These are phyloP conservation scores for Saururus chinensis DNA, from an alignment of 164 flowering plant genomes.

Conservation along the genomic window DNA sequence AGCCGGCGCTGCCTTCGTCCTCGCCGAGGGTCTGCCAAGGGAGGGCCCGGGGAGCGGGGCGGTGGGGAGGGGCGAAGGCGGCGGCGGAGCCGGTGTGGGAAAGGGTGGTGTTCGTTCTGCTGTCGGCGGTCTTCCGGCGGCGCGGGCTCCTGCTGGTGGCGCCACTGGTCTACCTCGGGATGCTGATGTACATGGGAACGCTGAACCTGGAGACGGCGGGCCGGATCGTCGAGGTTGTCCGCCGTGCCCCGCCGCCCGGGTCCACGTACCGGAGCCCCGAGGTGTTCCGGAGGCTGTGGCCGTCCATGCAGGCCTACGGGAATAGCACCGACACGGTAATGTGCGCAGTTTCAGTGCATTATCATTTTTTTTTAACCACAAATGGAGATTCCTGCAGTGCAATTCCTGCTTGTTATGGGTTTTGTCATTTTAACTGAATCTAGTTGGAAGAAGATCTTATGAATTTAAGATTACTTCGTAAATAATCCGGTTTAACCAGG, in stretches of 20 bases:
- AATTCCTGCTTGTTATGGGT: no score
- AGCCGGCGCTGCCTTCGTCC: constrained; percentile 20
- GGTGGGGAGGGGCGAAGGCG: constrained; percentile 6
- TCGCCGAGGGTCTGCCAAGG: constrained; percentile 45
- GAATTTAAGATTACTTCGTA: no score
- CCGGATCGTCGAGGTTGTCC: constrained; percentile 1
- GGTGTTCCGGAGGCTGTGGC: constrained; percentile 74
- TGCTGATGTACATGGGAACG: constrained; percentile 54
- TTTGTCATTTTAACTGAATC: no score
- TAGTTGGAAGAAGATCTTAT: no score
- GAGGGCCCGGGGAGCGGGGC: constrained; percentile 11
- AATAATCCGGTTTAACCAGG: no score
- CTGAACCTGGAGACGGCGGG: constrained; percentile 27
- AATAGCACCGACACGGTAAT: constrained; percentile 42
- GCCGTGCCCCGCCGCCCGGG: constrained; percentile 30
- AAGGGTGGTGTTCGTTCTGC: constrained; percentile 31
- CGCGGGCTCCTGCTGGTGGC: constrained; percentile 51
- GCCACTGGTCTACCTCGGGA: constrained; percentile 48
- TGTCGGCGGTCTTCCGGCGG: constrained; percentile 46
- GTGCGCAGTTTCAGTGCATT: neutral
- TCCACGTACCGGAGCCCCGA: constrained; percentile 70
- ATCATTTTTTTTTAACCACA: no score
- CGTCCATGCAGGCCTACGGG: constrained; percentile 48
- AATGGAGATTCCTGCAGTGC: no score
- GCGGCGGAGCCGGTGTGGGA: constrained; percentile 26